A percentile compares a stretch with the other conserved stretches of the same genome.
These are phyloP conservation scores for Brassica balearica DNA, from an alignment of 441 rosid genomes.

Conservation along the genomic window DNA sequence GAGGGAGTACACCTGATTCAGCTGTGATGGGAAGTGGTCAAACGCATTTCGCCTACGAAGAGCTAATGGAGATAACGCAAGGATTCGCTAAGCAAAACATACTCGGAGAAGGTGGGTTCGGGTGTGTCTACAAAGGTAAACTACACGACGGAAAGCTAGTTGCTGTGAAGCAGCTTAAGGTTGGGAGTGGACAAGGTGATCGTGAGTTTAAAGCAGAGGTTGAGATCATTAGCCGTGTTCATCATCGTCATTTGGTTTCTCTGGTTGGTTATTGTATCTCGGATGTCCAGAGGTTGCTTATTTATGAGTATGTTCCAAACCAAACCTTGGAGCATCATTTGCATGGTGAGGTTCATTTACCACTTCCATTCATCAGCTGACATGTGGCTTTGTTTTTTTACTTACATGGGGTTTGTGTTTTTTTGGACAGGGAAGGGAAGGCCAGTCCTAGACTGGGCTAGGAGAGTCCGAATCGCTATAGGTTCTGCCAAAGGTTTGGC, in stretches of 20 bases:
- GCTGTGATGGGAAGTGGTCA: constrained; percentile 52
- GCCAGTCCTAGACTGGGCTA: constrained; percentile 72
- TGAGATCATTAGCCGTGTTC: constrained; percentile 86
- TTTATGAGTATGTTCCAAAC: constrained; percentile 84
- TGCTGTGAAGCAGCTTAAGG: constrained; percentile 82
- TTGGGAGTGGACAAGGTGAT: constrained; percentile 88
- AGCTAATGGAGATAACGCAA: constrained; percentile 70
- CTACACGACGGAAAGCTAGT: constrained; percentile 58
- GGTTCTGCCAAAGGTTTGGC: constrained; percentile 94
- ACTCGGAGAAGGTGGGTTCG: constrained; percentile 88
- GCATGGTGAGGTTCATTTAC: constrained; percentile 53
- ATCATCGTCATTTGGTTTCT: constrained; percentile 82
- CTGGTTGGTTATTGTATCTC: constrained; percentile 77
- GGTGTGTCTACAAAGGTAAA: constrained; percentile 71
- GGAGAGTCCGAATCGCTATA: constrained; percentile 75
- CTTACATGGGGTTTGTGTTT: constrained; percentile 12
- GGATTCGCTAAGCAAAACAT: constrained; percentile 68
- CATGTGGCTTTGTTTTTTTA: constrained; percentile 17
- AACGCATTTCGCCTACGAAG: constrained; percentile 64
- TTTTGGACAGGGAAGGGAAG: constrained; percentile 53
- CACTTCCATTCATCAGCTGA: neutral
- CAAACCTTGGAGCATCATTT: constrained; percentile 80
- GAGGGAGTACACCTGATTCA: constrained; percentile 54
- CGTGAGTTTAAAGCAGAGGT: constrained; percentile 88
- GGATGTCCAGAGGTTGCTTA: constrained; percentile 64